Conservation (phyloP, 306 rosid genomes). For the Oxytropis ochrocephala region DNA sequence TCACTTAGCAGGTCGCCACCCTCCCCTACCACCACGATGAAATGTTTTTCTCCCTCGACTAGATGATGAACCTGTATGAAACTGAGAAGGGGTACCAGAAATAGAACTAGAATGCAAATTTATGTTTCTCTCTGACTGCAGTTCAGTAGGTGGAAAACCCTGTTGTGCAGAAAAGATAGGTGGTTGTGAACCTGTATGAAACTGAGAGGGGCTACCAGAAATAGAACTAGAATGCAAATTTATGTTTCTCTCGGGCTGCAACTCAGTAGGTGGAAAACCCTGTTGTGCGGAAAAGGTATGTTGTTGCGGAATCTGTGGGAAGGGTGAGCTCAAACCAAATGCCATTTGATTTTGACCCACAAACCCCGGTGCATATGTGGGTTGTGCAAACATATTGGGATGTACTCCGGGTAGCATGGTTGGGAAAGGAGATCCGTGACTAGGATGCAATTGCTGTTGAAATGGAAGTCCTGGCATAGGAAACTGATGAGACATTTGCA, state of each 20-base stretch:
- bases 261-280: slow-evolving; percentile 29
- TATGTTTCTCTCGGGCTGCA: slow-evolving; percentile 27
- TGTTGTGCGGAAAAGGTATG: slow-evolving; percentile 21
- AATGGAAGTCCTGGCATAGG: slow-evolving; percentile 38
- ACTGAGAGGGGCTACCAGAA: slow-evolving; percentile 38
- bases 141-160: slow-evolving; percentile 29
- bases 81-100: slow-evolving; percentile 38
- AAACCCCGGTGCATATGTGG: slow-evolving; percentile 35
- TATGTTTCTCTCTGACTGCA: slow-evolving; percentile 28
- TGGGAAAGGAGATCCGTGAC: slow-evolving; percentile 24
- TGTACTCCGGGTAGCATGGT: slow-evolving; percentile 29
- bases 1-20: slow-evolving; percentile 49
- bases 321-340: slow-evolving; percentile 40
- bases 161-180: slow-evolving; percentile 22
- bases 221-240: slow-evolving; percentile 22
- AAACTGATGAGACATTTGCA: slow-evolving; percentile 44
- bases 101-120: slow-evolving; percentile 22
- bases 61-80: slow-evolving; percentile 36
- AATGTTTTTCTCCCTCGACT: slow-evolving; percentile 40
- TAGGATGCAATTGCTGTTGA: slow-evolving; percentile 42
- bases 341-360: slow-evolving; percentile 46
- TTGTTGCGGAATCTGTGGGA: slow-evolving; percentile 27
- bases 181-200: slow-evolving; percentile 30
- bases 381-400: slow-evolving; percentile 36
- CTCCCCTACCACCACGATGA: slow-evolving; percentile 45